Base-by-base conservation (phyloP, 2,329 filamentous ascomycete genomes). In the Domatiomyces catenatus region DNA sequence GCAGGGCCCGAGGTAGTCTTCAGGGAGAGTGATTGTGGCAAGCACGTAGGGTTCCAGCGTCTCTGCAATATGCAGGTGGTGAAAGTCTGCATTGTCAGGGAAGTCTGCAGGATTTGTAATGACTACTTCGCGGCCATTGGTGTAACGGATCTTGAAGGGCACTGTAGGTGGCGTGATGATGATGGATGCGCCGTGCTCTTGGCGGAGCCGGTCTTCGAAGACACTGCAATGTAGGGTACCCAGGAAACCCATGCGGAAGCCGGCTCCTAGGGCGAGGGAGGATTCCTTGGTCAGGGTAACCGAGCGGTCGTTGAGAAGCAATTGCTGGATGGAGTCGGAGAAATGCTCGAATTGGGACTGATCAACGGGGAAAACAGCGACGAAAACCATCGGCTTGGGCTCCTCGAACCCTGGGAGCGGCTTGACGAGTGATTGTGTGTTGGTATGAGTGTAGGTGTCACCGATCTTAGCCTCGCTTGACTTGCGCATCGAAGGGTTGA, bases 141-240 rank as follows among this genome's bases (percentile, higher is more conserved):
- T 75, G 75, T 82, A 92, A 8, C 86, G 66, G 6, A 96, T 76
- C 65, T 89, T 93, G 60, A 90, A 93, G 2, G 92, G 89, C 10
- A 98, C 92, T 0, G 86, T 90, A 0, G 92, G 92, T 39, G 94
- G 90, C 0, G 92, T 98, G 64, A 98, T 92, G 67, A 98, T 95
- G 63, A 98, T 88, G 61, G 81, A 92, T 2, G 86, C 84, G 4
- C 90, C 92, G 61, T 98, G 89, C 66, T 98, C 92, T 67, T 95
- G 88, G 44, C 87, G 81, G 49, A 98, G 70, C 1, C 92, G 84
- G 66, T 98, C 92, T 67, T 98, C 89, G 60, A 98, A 98, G 3
- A 98, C 92, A n/a, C 89, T 96, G 69, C 92, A 96, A 66, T 98
- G 92, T 46, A 98, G 72, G 10, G 89, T 96, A n/a, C 92, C 92